phyloP scores from a whole-genome alignment of 352 stramenopile genomes.

The Pythium myriotylum region DNA sequence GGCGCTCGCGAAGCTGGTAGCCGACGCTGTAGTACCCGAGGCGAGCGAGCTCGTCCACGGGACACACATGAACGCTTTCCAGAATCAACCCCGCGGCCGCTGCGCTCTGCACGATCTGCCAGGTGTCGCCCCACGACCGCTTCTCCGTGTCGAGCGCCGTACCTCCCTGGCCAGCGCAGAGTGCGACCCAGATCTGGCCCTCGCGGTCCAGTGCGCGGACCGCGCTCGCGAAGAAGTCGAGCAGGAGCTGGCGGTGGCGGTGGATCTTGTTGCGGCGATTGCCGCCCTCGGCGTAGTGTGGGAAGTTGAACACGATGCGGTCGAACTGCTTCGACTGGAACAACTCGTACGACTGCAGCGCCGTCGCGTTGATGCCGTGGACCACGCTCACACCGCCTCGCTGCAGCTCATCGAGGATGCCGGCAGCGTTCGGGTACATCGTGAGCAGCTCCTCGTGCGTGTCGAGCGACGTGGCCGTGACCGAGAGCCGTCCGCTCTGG shows the following conservation, averaged over 20 bases:
- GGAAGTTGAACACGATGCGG: conserved; percentile 88
- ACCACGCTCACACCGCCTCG: conserved; percentile 51
- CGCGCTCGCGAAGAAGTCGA: conserved; percentile 78
- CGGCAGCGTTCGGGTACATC: conserved; percentile 71
- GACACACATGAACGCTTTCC: conserved; percentile 63
- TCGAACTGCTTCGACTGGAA: conserved; percentile 42
- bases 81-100: conserved; percentile 58
- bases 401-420: conserved; percentile 59
- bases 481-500: conserved; percentile 9
- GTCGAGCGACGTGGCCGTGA: conserved; percentile 75
- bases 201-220: conserved; percentile 45
- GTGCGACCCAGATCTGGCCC: conserved; percentile 81
- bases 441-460: conserved; percentile 58
- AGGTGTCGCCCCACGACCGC: conserved; percentile 69
- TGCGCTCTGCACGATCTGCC: conserved; percentile 77
- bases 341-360: conserved; percentile 45
- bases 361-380: conserved; percentile 75
- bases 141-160: conserved; percentile 68
- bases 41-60: conserved; percentile 51
- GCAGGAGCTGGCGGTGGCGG: conserved; percentile 73
- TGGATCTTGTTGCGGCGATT: conserved; percentile 86
- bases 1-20: conserved; percentile 73
- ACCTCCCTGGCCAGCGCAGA: conserved; percentile 79
- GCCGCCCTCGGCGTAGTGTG: conserved; percentile 77
- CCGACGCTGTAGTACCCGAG: conserved; percentile 84